These are phyloP conservation scores for Cercospora zeina DNA, from an alignment of 2,329 filamentous ascomycete genomes.

Conservation along the genomic window DNA sequence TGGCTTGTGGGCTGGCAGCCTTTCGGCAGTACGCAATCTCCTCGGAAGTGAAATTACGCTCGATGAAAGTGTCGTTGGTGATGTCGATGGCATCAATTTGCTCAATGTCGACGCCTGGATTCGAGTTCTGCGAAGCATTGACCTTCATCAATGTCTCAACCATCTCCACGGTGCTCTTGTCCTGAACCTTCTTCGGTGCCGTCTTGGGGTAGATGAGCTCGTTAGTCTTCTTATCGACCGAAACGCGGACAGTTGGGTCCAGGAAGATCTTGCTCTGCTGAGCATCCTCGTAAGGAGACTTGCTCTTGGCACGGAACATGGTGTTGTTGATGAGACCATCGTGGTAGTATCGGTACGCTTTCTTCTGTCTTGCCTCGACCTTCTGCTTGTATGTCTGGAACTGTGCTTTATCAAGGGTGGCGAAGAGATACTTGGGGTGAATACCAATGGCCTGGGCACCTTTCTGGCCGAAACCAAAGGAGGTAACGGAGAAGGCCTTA, in stretches of 20 bases:
- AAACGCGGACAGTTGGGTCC: conserved; percentile 87
- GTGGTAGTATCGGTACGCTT: conserved; percentile 98
- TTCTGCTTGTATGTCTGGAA: conserved; percentile 82
- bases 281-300: conserved; percentile 84
- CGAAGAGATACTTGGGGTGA: conserved; percentile 93
- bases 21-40: conserved; percentile 87
- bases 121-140: conserved; percentile 60
- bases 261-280: conserved; percentile 87
- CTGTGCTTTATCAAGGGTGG: conserved; percentile 82
- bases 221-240: conserved; percentile 80
- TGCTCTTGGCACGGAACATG: conserved; percentile 92
- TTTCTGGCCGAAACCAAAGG: conserved; percentile 99
- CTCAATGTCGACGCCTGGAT: conserved; percentile 93
- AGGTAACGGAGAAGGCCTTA: conserved; percentile 98
- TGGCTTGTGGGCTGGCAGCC: conserved; percentile 77
- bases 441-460: conserved; percentile 96
- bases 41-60: conserved; percentile 85
- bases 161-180: conserved; percentile 69
- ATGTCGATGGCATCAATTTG: conserved; percentile 84
- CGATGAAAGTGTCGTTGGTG: conserved; percentile 87
- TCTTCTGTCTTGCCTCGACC: conserved; percentile 94
- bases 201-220: conserved; percentile 71
- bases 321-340: conserved; percentile 97
- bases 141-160: conserved; percentile 73
- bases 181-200: conserved; percentile 64